These are phyloP conservation scores for Chlorociboria aeruginascens DNA, from an alignment of 495 filamentous ascomycete species.

Conservation along the genomic window DNA sequence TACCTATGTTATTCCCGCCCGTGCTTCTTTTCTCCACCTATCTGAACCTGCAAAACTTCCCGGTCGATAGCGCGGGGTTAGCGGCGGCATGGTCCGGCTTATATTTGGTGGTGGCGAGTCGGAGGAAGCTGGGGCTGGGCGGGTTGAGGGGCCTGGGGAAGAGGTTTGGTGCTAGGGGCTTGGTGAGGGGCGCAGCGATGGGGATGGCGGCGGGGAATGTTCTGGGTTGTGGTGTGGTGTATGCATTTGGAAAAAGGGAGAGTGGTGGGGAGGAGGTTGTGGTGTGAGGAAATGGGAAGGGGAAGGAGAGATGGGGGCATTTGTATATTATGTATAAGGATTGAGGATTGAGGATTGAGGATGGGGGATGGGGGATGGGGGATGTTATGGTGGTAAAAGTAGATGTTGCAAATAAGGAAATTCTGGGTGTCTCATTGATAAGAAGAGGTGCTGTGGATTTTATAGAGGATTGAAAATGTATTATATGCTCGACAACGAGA, in stretches of 20 bases:
- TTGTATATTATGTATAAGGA: not conserved
- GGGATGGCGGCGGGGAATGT: conserved; percentile 58
- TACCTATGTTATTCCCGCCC: conserved; percentile 74
- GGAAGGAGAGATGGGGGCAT: conserved; percentile 14
- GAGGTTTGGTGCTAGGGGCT: conserved; percentile 34
- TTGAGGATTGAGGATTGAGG: not conserved
- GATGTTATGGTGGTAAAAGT: not conserved
- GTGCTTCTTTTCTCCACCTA: conserved; percentile 81
- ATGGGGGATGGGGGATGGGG: not conserved
- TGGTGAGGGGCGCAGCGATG: conserved; percentile 60
- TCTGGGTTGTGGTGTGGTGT: conserved; percentile 57
- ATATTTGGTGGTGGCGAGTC: conserved; percentile 66
- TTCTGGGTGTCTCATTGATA: too few species aligned
- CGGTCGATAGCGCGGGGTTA: conserved; percentile 71
- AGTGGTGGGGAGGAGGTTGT: conserved; percentile 28
- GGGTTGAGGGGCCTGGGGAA: not conserved
- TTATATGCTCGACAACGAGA: too few species aligned
- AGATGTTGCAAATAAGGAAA: not conserved
- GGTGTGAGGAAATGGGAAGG: conserved; percentile 19
- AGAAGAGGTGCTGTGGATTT: too few species aligned
- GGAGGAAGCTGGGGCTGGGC: conserved; percentile 27
- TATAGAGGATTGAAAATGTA: too few species aligned
- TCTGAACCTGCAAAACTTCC: conserved; percentile 65
- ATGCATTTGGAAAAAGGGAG: conserved; percentile 48
- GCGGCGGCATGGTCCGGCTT: conserved; percentile 78